These are phyloP conservation scores for Plasmodium relictum DNA, from an alignment of 169 alveolate genomes.

Conservation along the genomic window DNA sequence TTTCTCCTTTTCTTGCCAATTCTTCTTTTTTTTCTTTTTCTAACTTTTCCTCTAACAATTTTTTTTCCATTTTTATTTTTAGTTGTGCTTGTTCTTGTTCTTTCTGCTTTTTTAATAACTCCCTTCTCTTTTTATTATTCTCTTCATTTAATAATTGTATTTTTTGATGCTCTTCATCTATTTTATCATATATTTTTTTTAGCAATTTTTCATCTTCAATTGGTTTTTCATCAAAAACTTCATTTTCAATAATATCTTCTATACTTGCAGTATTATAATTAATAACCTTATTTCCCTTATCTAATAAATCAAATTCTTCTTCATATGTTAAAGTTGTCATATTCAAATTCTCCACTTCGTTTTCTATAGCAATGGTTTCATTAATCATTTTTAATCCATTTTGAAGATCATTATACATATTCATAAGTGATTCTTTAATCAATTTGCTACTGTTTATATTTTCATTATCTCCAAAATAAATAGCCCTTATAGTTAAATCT, in stretches of 20 bases:
- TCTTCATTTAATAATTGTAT: conserved; percentile 69
- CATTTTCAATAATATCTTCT: conserved; percentile 68
- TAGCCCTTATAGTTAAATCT: conserved; percentile 83
- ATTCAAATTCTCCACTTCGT: conserved; percentile 65
- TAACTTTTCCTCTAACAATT: conserved; percentile 82
- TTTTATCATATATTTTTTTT: conserved; percentile 67
- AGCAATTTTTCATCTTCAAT: conserved; percentile 64
- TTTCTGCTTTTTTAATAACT: conserved; percentile 85
- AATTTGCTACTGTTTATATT: conserved; percentile 20
- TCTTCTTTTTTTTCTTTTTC: conserved; percentile 88
- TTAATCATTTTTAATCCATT: conserved; percentile 66
- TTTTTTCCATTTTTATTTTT: conserved; percentile 89
- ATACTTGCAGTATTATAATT: conserved; percentile 47
- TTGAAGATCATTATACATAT: conserved; percentile 47
- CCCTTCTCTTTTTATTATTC: conserved; percentile 85
- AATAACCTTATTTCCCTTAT: conserved; percentile 48
- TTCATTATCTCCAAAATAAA: conserved; percentile 75
- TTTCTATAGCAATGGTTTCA: conserved; percentile 47
- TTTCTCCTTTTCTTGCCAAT: conserved; percentile 87
- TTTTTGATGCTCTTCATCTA: conserved; percentile 74
- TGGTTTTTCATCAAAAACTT: conserved; percentile 70
- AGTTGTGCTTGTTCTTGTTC: conserved; percentile 88
- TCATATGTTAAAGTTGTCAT: conserved; percentile 46
- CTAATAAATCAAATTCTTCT: conserved; percentile 67
- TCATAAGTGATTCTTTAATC: conserved; percentile 52